Conservation (phyloP, 345 rosid genomes). For the Mercurialis annua region DNA sequence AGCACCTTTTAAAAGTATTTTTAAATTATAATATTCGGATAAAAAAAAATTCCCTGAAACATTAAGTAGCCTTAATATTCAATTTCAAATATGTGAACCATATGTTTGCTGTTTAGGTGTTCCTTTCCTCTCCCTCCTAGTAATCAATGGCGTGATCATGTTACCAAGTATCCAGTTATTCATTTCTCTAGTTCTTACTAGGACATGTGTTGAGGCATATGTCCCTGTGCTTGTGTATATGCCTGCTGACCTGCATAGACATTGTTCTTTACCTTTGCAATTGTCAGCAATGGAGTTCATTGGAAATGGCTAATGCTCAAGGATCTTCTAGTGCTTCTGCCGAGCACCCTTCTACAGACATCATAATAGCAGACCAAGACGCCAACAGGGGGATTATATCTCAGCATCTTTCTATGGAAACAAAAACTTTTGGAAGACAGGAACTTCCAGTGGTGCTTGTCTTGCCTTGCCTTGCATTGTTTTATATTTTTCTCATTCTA, state of each 20-base stretch:
- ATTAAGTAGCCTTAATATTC: neutral
- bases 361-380: conserved; percentile 29
- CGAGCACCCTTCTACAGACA: conserved; percentile 30
- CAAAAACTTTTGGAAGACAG: conserved; percentile 40
- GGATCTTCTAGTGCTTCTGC: conserved; percentile 25
- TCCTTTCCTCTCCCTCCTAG: neutral
- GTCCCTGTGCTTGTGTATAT: neutral
- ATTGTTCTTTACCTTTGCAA: conserved; percentile 12
- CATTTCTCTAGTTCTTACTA: neutral
- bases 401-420: conserved; percentile 33
- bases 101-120: neutral
- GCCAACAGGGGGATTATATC: conserved; percentile 23
- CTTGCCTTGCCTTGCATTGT: conserved; percentile 2
- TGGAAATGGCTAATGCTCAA: conserved; percentile 25
- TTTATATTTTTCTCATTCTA: conserved; percentile 12
- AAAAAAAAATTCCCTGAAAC: too few species aligned
- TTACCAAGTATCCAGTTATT: neutral
- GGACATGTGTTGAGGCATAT: neutral
- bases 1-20: neutral
- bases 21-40: too few species aligned
- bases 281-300: conserved; percentile 30
- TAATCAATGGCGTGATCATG: neutral
- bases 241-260: neutral
- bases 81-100: neutral
- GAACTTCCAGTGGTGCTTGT: conserved; percentile 67